These are phyloP conservation scores for Vaccinium corymbosum DNA, from an alignment of 148 eudicot genomes.

Conservation along the genomic window DNA sequence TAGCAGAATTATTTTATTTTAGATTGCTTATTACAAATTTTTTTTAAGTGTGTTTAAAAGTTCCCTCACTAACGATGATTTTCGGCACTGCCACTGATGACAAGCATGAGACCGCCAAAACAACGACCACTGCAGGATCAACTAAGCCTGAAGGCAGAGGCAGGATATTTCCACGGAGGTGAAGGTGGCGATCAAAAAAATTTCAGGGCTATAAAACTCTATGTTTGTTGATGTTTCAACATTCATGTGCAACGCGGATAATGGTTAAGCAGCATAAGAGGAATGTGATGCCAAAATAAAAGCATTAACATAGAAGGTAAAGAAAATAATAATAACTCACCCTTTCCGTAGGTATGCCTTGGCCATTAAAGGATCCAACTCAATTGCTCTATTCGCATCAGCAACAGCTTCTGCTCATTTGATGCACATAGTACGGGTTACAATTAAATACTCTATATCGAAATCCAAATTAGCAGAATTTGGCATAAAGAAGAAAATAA, in stretches of 20 bases:
- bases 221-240: background rate
- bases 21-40: no score
- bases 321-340: slow-evolving; percentile 31
- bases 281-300: background rate
- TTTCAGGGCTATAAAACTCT: background rate
- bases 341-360: slow-evolving; percentile 93
- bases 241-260: background rate
- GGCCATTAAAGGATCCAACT: slow-evolving; percentile 64
- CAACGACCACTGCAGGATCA: background rate
- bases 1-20: no score
- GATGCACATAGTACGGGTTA: background rate
- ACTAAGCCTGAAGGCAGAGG: background rate
- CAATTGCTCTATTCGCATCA: slow-evolving; percentile 89
- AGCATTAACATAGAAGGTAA: background rate
- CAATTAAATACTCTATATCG: background rate
- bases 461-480: background rate
- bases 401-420: slow-evolving; percentile 79
- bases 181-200: background rate
- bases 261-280: background rate
- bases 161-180: background rate
- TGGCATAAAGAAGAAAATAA: background rate
- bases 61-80: no score
- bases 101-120: background rate
- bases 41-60: no score
- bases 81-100: background rate